These are phyloP conservation scores for Macrolepiota albuminosa DNA, from an alignment of 768 basidiomycete species.

Conservation along the genomic window DNA sequence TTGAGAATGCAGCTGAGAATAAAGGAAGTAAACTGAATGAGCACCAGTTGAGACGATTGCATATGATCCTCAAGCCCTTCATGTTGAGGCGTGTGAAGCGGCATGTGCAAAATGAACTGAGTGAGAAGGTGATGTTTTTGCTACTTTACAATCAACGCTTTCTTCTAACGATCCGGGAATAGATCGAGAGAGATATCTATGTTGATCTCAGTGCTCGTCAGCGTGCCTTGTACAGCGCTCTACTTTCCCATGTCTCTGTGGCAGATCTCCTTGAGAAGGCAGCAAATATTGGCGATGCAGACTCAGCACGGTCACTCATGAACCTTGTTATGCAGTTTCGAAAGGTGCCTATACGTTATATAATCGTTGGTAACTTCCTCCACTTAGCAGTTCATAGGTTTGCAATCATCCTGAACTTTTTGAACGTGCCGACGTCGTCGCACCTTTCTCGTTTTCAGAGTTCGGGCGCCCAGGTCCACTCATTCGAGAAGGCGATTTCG, in stretches of 20 bases:
- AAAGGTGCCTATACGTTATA: constrained; percentile 53
- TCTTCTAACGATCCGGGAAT: background rate
- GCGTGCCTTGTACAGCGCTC: constrained; percentile 80
- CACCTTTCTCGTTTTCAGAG: constrained; percentile 85
- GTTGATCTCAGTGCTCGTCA: constrained; percentile 94
- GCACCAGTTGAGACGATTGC: constrained; percentile 88
- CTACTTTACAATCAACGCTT: background rate
- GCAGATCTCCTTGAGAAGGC: constrained; percentile 93
- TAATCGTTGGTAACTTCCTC: background rate
- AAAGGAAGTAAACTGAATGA: constrained; percentile 91
- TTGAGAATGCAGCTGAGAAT: constrained; percentile 91
- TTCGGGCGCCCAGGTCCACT: constrained; percentile 80
- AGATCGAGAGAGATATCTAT: constrained; percentile 96
- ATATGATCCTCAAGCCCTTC: constrained; percentile 99
- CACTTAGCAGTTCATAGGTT: constrained; percentile 43
- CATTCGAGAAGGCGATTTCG: constrained; percentile 83
- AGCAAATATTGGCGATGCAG: constrained; percentile 83
- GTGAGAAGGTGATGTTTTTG: constrained; percentile 74
- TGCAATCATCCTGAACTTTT: constrained; percentile 99
- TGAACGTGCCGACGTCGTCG: constrained; percentile 92
- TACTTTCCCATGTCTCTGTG: constrained; percentile 91
- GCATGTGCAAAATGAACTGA: constrained; percentile 98
- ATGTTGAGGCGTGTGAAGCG: constrained; percentile 97
- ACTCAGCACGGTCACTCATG: constrained; percentile 93
- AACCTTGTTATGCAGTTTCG: constrained; percentile 99